Percentiles rank a stretch among this genome's conserved stretches.
Evolutionary conservation across 2,329 filamentous ascomycete genomes (phyloP).

Genomic region (Chaetomium sp.): DNA sequence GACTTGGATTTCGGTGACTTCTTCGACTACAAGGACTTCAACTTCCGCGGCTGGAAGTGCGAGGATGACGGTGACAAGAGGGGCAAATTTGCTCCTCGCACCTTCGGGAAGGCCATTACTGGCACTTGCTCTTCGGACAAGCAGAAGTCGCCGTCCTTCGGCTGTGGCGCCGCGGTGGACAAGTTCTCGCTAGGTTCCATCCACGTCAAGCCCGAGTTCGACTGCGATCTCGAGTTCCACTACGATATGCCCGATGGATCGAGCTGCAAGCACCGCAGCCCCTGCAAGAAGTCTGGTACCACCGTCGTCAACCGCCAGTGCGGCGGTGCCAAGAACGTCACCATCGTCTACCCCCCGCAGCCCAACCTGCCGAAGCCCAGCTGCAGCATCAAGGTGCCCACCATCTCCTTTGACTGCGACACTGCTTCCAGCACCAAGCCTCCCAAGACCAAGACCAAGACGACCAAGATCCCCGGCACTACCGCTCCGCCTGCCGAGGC

Average conservation of each 20-base stretch:
- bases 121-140: constrained; percentile 54
- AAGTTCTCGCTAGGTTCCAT: constrained; percentile 77
- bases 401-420: constrained; percentile 74
- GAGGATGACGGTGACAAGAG: constrained; percentile 55
- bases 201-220: constrained; percentile 72
- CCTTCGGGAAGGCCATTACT: constrained; percentile 61
- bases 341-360: constrained; percentile 66
- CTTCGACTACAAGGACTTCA: constrained; percentile 68
- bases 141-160: constrained; percentile 60
- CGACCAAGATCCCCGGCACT: constrained; percentile 20
- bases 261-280: constrained; percentile 74
- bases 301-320: constrained; percentile 83
- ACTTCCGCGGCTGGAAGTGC: constrained; percentile 74
- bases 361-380: constrained; percentile 56
- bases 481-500: constrained; percentile 15
- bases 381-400: constrained; percentile 74
- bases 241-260: constrained; percentile 84
- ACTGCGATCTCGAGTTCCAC: constrained; percentile 80
- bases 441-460: constrained; percentile 41
- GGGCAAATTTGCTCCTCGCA: constrained; percentile 56
- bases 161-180: constrained; percentile 48
- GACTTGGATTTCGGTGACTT: constrained; percentile 65
- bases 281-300: constrained; percentile 68
- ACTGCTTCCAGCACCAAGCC: constrained; percentile 38
- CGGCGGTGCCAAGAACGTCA: constrained; percentile 83